Base-by-base conservation (phyloP, 768 basidiomycete species). In the Auricularia sp. region DNA sequence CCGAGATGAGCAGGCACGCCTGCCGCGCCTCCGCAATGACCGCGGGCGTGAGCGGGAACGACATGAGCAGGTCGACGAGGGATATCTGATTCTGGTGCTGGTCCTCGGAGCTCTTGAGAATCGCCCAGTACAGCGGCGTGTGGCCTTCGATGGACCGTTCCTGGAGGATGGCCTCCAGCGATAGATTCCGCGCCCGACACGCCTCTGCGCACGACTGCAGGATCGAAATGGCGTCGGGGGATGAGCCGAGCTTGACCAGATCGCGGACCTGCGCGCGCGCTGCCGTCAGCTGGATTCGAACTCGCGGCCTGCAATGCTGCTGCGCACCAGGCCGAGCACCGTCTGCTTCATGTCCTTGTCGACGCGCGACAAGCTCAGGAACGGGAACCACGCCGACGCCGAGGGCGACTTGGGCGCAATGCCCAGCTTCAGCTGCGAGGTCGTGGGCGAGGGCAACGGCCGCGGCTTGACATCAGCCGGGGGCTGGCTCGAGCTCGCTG, bases 81-180 rank as follows among this genome's bases (percentile, higher is more conserved):
- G 81, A 70, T 34, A 75, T 71, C 36, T 70, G 62, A 5, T 68
- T 64, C 21, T 36, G 64, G 4, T 61, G 11, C n/a, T 61, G 18
- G 35, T 66, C 68, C 5, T 77, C 70, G 0, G 79, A 79, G 2
- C 80, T 81, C 64, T 87, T 87, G 29, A 90, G 74, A 67, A 90
- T 83, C 0, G 84, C 84, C 89, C 89, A 90, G 70, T 90, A 90
- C 2, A 90, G 67, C 0, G 87, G 84, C 0, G 84, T 84, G 68
- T 85, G 87, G 0, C 76, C 77, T 68, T 89, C 88, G 43, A 89
- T 83, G 8, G 77, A 83, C 35, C 74, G 79, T 56, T 88, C 84
- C 69, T 88, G 56, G 0, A 90, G 74, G 8, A 90, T 68, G 0
- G 76, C 65, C 0, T 84, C 78, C 43, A 89, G 75, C 3, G 81